These are phyloP conservation scores for Triangularia verruculosa DNA, from an alignment of 2,329 filamentous ascomycete species.

Conservation along the genomic window DNA sequence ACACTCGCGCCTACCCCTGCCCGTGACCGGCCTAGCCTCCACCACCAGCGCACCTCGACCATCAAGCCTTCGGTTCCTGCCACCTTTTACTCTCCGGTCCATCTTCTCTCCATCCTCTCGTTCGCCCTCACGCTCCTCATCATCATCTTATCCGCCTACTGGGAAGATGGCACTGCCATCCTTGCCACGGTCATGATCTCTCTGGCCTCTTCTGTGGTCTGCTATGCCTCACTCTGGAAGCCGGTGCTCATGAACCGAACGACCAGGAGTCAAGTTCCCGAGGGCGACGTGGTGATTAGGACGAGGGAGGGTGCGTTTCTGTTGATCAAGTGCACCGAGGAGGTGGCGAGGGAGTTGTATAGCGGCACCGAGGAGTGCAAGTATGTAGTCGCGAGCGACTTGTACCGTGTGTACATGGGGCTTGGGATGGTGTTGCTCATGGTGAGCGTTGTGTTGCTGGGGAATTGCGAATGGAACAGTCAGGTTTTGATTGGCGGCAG, in stretches of 20 bases:
- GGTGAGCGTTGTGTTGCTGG: conserved; percentile 58
- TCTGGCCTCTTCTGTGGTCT: conserved; percentile 50
- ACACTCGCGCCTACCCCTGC: conserved; percentile 37
- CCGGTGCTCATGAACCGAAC: conserved; percentile 52
- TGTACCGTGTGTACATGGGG: conserved; percentile 54
- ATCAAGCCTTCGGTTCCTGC: conserved; percentile 46
- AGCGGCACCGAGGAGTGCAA: conserved; percentile 58
- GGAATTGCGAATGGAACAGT: conserved; percentile 59
- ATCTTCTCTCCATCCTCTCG: conserved; percentile 52
- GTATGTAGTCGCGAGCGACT: conserved; percentile 43
- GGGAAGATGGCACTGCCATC: conserved; percentile 50
- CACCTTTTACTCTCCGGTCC: conserved; percentile 49
- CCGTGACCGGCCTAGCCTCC: conserved; percentile 44
- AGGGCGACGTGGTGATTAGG: conserved; percentile 59
- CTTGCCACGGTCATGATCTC: conserved; percentile 52
- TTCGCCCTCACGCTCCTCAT: conserved; percentile 48
- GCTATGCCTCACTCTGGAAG: conserved; percentile 57
- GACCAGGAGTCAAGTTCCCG: conserved; percentile 47
- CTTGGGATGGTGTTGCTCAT: conserved; percentile 59
- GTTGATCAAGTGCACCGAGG: conserved; percentile 55
- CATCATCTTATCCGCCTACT: conserved; percentile 40
- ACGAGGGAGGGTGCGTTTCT: conserved; percentile 60
- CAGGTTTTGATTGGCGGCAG: conserved; percentile 56
- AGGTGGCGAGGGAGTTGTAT: conserved; percentile 62
- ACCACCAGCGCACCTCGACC: conserved; percentile 30